phyloP scores from a whole-genome alignment of 495 filamentous ascomycete genomes.

The Xylaria castorea region DNA sequence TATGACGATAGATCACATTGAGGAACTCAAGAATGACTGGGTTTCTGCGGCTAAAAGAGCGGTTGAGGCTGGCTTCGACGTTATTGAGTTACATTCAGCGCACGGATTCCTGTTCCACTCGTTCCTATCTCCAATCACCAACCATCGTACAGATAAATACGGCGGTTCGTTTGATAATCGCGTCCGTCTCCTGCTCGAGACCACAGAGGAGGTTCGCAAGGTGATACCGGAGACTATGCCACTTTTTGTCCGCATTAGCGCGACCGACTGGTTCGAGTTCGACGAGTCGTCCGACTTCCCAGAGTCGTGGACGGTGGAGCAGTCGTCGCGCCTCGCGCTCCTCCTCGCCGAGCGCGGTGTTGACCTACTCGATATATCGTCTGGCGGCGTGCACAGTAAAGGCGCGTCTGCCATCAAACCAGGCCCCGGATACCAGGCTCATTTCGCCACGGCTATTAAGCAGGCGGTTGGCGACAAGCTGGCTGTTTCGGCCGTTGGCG shows the following conservation, averaged over 20 bases:
- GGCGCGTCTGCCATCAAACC: conserved; percentile 58
- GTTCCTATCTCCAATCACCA: conserved; percentile 61
- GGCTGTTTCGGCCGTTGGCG: conserved; percentile 64
- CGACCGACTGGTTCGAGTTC: conserved; percentile 68
- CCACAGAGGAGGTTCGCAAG: conserved; percentile 59
- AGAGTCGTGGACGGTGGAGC: conserved; percentile 58
- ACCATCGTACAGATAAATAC: conserved; percentile 67
- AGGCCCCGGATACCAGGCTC: conserved; percentile 67
- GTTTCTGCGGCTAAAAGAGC: conserved; percentile 59
- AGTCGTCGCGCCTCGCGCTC: conserved; percentile 61
- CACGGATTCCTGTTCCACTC: conserved; percentile 61
- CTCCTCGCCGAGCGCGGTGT: conserved; percentile 61
- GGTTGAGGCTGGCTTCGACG: conserved; percentile 62
- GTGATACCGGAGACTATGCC: conserved; percentile 68
- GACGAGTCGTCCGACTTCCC: conserved; percentile 43
- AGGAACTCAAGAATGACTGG: conserved; percentile 62
- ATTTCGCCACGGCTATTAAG: conserved; percentile 58
- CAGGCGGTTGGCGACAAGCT: conserved; percentile 64
- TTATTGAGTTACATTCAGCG: conserved; percentile 55
- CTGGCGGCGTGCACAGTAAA: conserved; percentile 61
- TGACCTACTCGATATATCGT: conserved; percentile 70
- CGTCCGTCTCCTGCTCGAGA: conserved; percentile 58
- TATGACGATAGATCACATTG: conserved; percentile 65
- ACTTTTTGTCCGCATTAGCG: conserved; percentile 64
- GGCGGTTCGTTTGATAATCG: conserved; percentile 70